phyloP scores from a whole-genome alignment of 768 basidiomycete genomes.

The Russula abietina region DNA sequence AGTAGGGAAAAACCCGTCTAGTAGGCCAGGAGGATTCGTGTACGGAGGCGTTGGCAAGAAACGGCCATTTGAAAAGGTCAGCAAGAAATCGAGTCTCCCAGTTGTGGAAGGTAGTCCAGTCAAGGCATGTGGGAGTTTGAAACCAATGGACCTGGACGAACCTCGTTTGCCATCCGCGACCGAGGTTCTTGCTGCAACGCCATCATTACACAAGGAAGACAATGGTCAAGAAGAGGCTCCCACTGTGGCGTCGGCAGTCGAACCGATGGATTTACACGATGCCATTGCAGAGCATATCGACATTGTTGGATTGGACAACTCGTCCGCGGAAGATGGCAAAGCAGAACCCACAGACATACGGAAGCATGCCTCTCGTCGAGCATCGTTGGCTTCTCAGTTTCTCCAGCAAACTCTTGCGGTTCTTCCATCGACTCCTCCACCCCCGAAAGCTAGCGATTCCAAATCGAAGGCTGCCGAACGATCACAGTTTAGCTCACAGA shows the following conservation, averaged over 20 bases:
- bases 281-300: constrained; percentile 8
- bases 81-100: constrained; percentile 41
- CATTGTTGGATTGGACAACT: not conserved
- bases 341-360: constrained; percentile 26
- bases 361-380: constrained; percentile 44
- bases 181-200: not conserved
- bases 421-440: constrained; percentile 37
- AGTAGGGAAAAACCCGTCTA: constrained; percentile 23
- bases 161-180: not conserved
- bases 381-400: constrained; percentile 53
- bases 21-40: constrained; percentile 10
- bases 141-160: not conserved
- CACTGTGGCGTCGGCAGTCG: not conserved
- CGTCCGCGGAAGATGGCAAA: constrained; percentile 15
- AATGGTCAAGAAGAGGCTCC: not conserved
- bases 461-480: constrained; percentile 24
- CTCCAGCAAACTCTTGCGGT: constrained; percentile 58
- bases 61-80: constrained; percentile 32
- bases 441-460: constrained; percentile 22
- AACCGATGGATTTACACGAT: constrained; percentile 16
- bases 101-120: constrained; percentile 43
- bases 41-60: constrained; percentile 26
- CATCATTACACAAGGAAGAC: not conserved
- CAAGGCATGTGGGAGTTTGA: constrained; percentile 30
- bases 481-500: constrained; percentile 20